Conservation (phyloP, 352 stramenopile species). For the Elongisporangium senticosum region DNA sequence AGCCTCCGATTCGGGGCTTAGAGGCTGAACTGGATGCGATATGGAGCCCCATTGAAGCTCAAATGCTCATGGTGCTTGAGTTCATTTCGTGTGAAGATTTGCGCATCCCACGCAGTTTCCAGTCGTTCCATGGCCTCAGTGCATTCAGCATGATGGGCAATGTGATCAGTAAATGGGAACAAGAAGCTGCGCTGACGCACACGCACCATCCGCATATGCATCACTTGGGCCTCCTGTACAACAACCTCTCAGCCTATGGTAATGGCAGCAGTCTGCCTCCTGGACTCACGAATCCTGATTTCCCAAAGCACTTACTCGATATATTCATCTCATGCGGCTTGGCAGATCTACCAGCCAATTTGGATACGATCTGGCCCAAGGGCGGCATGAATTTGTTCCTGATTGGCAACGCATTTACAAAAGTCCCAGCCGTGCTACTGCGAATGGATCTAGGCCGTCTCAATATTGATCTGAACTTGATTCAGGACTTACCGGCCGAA, state of each 20-base stretch:
- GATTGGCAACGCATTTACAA: neutral
- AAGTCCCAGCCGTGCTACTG: conserved; percentile 1
- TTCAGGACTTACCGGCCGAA: neutral
- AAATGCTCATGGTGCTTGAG: conserved; percentile 12
- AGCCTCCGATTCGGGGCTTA: conserved; percentile 9
- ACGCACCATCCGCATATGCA: conserved; percentile 3
- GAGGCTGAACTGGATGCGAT: neutral
- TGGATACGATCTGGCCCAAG: conserved; percentile 11
- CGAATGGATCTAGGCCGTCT: conserved; percentile 1
- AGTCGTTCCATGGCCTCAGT: conserved; percentile 12
- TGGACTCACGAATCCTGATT: neutral
- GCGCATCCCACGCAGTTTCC: conserved; percentile 10
- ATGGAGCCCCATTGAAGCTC: conserved; percentile 8
- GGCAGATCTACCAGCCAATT: conserved; percentile 11
- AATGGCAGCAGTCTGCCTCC: conserved; percentile 4
- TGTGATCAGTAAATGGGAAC: conserved; percentile 11
- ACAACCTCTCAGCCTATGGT: conserved; percentile 4
- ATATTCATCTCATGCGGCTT: conserved; percentile 8
- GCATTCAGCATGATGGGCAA: conserved; percentile 22
- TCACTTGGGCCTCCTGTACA: conserved; percentile 16
- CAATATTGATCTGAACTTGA: neutral
- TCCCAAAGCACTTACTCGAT: conserved; percentile 1
- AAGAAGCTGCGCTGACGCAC: conserved; percentile 7
- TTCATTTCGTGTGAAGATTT: conserved; percentile 17
- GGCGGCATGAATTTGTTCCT: conserved; percentile 1